Conservation (phyloP, 1,284 basidiomycete species). For the Leccinum pachyderme region DNA sequence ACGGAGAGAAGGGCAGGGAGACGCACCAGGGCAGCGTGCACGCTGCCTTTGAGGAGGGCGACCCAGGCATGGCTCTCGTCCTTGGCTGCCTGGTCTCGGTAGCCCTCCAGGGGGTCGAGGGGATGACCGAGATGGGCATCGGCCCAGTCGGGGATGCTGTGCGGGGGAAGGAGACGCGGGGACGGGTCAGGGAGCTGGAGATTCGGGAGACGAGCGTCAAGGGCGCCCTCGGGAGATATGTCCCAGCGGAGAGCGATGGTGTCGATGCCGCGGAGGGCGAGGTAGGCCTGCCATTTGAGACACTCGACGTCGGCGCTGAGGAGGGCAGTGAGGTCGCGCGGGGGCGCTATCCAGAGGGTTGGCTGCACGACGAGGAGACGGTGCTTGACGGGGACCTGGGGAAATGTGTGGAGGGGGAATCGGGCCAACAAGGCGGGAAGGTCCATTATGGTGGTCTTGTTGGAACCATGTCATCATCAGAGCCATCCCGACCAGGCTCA, state of each 20-base stretch:
- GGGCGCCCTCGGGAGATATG: constrained; percentile 61
- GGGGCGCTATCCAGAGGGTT: constrained; percentile 65
- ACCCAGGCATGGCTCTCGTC: constrained; percentile 81
- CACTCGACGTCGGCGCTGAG: constrained; percentile 78
- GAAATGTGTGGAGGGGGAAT: constrained; percentile 51
- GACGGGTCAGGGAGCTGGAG: constrained; percentile 50
- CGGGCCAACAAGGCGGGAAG: constrained; percentile 42
- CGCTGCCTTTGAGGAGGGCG: constrained; percentile 65
- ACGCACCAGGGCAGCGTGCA: constrained; percentile 72
- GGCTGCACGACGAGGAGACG: constrained; percentile 37
- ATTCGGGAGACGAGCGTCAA: constrained; percentile 65
- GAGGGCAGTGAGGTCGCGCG: constrained; percentile 36
- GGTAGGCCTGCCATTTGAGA: constrained; percentile 81
- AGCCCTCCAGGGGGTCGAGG: constrained; percentile 59
- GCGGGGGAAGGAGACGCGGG: constrained; percentile 57
- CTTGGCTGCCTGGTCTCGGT: constrained; percentile 49
- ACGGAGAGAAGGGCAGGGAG: neutral
- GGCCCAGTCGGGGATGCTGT: constrained; percentile 69
- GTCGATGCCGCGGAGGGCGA: constrained; percentile 62
- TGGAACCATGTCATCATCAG: constrained; percentile 33
- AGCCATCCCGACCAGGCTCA: constrained; percentile 41
- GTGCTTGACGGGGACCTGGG: constrained; percentile 36
- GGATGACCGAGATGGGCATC: constrained; percentile 46
- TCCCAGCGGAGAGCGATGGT: constrained; percentile 61
- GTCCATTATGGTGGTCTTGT: neutral